phyloP scores from a whole-genome alignment of 2,329 filamentous ascomycete genomes.

The Aspergillus sp. region DNA sequence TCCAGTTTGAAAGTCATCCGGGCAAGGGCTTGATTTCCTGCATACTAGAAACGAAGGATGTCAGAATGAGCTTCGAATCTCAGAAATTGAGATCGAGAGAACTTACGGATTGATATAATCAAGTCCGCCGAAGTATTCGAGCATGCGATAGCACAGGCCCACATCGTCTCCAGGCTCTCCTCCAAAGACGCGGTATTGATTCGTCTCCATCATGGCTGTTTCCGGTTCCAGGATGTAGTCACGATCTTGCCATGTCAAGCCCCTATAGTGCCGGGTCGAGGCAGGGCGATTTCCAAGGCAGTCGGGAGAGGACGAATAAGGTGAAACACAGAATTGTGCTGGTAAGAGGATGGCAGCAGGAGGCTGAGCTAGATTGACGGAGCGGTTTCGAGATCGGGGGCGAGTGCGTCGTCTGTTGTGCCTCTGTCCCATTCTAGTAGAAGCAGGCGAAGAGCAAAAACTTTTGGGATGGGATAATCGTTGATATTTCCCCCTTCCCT shows the following conservation, averaged over 20 bases:
- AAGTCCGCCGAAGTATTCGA: slow-evolving; percentile 50
- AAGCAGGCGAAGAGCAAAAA: slow-evolving; percentile 9
- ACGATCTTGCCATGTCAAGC: slow-evolving; percentile 40
- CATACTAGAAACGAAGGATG: slow-evolving; percentile 4
- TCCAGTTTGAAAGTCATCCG: slow-evolving; percentile 24
- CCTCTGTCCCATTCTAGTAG: slow-evolving; percentile 46
- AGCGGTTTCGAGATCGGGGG: slow-evolving; percentile 40
- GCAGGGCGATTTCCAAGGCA: slow-evolving; percentile 31
- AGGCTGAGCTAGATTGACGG: slow-evolving; percentile 22
- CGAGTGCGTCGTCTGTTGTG: slow-evolving; percentile 49
- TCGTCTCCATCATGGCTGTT: slow-evolving; percentile 34
- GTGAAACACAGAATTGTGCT: slow-evolving; percentile 13
- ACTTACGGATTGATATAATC: slow-evolving; percentile 49
- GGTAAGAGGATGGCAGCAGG: slow-evolving; percentile 21
- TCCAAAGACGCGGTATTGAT: slow-evolving; percentile 48
- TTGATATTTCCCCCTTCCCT: slow-evolving; percentile 3
- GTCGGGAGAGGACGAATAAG: slow-evolving; percentile 19
- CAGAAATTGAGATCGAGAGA: not conserved
- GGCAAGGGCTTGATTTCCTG: slow-evolving; percentile 22
- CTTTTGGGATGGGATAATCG: slow-evolving; percentile 10
- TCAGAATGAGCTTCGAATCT: slow-evolving; percentile 5
- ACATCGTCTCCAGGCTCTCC: slow-evolving; percentile 46
- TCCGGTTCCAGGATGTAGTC: slow-evolving; percentile 33
- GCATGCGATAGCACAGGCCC: slow-evolving; percentile 49
- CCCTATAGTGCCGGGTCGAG: slow-evolving; percentile 45